These are phyloP conservation scores for Tetrahymena elliotti DNA, from an alignment of 73 alveolate genomes.

Conservation along the genomic window DNA sequence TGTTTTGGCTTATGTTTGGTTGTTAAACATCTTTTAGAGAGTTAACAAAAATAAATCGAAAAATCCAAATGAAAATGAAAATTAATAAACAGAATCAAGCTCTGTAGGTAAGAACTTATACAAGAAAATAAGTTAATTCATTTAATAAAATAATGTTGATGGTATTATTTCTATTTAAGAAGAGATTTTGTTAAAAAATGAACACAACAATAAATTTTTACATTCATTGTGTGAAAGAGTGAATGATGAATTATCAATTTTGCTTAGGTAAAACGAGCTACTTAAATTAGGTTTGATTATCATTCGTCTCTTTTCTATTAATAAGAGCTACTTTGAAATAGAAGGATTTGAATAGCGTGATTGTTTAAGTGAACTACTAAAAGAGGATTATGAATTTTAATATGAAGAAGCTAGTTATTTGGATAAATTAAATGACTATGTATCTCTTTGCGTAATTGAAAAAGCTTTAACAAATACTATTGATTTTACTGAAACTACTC, in stretches of 20 bases:
- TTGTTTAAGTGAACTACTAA: background rate
- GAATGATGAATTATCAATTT: background rate
- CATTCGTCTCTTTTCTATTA: background rate
- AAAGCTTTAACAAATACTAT: background rate
- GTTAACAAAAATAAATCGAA: background rate
- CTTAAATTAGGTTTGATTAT: background rate
- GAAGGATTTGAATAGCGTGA: background rate
- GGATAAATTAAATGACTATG: background rate
- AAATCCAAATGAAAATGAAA: background rate
- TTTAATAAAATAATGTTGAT: background rate
- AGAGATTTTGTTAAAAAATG: background rate
- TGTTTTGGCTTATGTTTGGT: background rate
- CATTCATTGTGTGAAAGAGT: background rate
- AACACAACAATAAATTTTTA: background rate
- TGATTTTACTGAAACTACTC: background rate
- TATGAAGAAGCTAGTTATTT: background rate
- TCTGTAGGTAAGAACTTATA: background rate
- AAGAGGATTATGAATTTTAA: background rate
- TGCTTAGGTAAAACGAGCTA: background rate
- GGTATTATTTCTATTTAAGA: background rate
- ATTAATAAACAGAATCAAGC: background rate
- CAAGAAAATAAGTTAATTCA: background rate
- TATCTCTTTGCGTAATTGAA: background rate
- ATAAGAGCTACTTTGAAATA: background rate
- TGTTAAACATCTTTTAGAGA: background rate